Evolutionary conservation across 129 eudicot species (phyloP), one percentile per base, ranked within the genome.

Genomic region (Flaveria brownii): DNA sequence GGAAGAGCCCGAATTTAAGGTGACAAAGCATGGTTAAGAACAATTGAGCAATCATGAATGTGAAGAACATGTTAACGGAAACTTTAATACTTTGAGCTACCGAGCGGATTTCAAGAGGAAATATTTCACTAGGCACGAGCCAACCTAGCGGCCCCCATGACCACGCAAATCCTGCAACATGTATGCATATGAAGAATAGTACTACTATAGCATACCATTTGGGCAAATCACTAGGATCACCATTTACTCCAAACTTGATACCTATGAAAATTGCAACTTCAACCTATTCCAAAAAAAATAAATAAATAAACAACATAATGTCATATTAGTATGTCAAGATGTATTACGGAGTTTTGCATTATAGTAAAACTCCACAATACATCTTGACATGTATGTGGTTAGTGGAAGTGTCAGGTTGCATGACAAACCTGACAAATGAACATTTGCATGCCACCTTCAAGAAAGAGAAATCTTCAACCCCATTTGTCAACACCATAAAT

Each of bases 111-210:
- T 92, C 96, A 0, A 92, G 83, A 6, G 94, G 98, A 77, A 92
- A 92, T 50, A 90, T 90, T 78, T 92, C 96, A 78, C 96, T 90
- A 9, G 96, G 98, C 59, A 92, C 94, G 20, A 92, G 71, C 96
- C 96, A 90, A 1, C 94, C 98, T 17, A 92, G 80, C 9, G 98
- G 98, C 0, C 98, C 98, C 98, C 98, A 92, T 13, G 98, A 92
- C 98, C 98, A 92, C 2, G 98, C 96, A 43, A 90, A 92, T 20
- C 90, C 96, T 0, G 98, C 85, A 1, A 92, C 96, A 7, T 88
- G 86, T 42, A 86, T 42, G 83, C 98, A 92, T 41, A 92, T 92
- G 79, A 92, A 88, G 47, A 90, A 81, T 42, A 92, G 94, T 23
- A 92, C 94, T 46, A 86, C 84, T 11, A 88, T 77, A 15, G 98